A percentile compares a stretch with the other conserved stretches of the same genome.
Evolutionary conservation across 345 rosid genomes (phyloP).

Genomic region (Salix arbutifolia): DNA sequence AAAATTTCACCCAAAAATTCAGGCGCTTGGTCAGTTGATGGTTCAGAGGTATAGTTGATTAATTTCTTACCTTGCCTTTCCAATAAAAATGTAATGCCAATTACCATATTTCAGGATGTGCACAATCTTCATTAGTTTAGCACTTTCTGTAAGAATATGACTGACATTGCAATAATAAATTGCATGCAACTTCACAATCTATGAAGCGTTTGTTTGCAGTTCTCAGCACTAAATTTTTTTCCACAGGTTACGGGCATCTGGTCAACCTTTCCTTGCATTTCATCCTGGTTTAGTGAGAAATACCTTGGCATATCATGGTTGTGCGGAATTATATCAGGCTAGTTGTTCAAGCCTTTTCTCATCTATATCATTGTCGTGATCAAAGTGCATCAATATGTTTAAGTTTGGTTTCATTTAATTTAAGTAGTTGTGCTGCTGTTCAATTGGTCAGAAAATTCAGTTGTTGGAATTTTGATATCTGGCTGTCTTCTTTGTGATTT

Average conservation of each 20-base stretch:
- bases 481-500: neutral
- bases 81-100: neutral
- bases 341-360: conserved; percentile 17
- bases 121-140: neutral
- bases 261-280: conserved; percentile 77
- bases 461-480: neutral
- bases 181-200: neutral
- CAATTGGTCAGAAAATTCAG: neutral
- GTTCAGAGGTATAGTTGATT: conserved; percentile 63
- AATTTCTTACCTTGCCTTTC: neutral
- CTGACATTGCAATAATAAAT: neutral
- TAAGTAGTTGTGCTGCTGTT: neutral
- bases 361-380: conserved; percentile 8
- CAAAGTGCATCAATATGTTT: neutral
- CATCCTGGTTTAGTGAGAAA: conserved; percentile 88
- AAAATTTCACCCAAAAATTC: conserved; percentile 81
- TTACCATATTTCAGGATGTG: neutral
- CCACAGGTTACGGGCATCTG: conserved; percentile 67
- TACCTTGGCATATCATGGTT: conserved; percentile 91
- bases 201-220: conserved; percentile 4
- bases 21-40: conserved; percentile 67
- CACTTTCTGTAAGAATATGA: neutral
- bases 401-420: neutral
- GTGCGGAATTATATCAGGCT: conserved; percentile 98
- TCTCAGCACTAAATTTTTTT: conserved; percentile 16